A percentile compares a stretch with the other conserved stretches of the same genome.
Conservation (phyloP, 257 asterid species). For the Echites panduratus region DNA sequence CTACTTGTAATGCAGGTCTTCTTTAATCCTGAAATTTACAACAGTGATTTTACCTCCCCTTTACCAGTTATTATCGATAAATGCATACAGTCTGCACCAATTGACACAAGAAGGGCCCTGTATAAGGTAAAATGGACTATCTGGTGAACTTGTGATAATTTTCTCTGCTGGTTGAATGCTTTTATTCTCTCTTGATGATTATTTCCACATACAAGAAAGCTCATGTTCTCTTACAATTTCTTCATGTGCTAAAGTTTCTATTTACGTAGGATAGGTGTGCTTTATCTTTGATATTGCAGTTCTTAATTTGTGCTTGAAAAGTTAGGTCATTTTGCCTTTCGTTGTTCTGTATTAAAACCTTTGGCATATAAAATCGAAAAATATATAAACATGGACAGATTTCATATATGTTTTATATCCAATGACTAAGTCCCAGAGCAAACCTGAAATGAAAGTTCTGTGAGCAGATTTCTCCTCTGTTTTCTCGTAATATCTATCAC, state of each 20-base stretch:
- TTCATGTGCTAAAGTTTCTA: neutral
- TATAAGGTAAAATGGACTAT: constrained; percentile 63
- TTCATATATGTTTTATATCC: neutral
- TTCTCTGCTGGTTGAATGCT: constrained; percentile 13
- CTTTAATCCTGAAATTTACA: constrained; percentile 88
- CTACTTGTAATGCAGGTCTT: constrained; percentile 56
- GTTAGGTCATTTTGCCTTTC: neutral
- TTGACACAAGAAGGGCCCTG: constrained; percentile 95
- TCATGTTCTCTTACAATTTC: neutral
- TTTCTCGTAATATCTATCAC: neutral
- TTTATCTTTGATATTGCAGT: neutral
- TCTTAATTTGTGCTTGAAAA: neutral
- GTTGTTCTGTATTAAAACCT: neutral
- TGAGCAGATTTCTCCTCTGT: neutral
- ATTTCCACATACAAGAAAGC: neutral
- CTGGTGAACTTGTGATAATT: constrained; percentile 5
- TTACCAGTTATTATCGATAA: constrained; percentile 83
- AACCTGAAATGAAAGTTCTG: neutral
- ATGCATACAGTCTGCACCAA: constrained; percentile 97
- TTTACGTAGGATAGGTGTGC: neutral
- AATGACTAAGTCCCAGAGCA: neutral
- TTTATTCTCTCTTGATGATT: neutral
- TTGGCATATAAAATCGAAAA: neutral
- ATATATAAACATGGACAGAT: neutral
- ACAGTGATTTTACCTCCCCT: constrained; percentile 65